These are phyloP conservation scores for Colletotrichum magnum DNA, from an alignment of 2,329 filamentous ascomycete species.

Conservation along the genomic window DNA sequence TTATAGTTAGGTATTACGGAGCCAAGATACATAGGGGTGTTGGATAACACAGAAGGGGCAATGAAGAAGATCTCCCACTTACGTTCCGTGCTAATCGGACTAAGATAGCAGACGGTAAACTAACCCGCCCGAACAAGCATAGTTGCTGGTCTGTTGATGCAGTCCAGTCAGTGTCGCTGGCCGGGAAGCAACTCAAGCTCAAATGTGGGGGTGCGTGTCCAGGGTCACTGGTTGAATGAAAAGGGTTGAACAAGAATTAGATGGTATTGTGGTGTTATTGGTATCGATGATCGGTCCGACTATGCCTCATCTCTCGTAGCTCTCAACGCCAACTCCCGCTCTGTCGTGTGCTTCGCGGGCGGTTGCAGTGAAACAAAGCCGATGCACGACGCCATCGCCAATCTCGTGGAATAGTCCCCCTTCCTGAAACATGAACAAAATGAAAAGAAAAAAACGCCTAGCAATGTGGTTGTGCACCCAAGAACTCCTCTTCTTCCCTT, in stretches of 20 bases:
- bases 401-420: neutral
- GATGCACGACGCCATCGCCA: constrained; percentile 9
- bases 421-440: neutral
- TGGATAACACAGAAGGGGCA: too few species aligned
- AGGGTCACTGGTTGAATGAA: neutral
- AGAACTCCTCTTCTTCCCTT: neutral
- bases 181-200: too few species aligned
- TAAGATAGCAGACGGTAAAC: too few species aligned
- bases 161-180: too few species aligned
- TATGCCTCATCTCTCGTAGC: neutral
- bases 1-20: too few species aligned
- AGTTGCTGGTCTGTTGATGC: too few species aligned
- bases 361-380: neutral
- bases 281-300: constrained; percentile 12
- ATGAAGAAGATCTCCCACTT: too few species aligned
- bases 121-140: too few species aligned
- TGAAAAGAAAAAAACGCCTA: constrained; percentile 5
- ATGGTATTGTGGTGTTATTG: neutral
- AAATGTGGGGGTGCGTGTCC: too few species aligned
- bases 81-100: too few species aligned
- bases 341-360: neutral
- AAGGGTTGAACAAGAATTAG: neutral
- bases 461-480: constrained; percentile 5
- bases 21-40: too few species aligned
- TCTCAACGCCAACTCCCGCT: neutral